Conservation (phyloP, 768 basidiomycete species). For the Lentinula aciculospora region DNA sequence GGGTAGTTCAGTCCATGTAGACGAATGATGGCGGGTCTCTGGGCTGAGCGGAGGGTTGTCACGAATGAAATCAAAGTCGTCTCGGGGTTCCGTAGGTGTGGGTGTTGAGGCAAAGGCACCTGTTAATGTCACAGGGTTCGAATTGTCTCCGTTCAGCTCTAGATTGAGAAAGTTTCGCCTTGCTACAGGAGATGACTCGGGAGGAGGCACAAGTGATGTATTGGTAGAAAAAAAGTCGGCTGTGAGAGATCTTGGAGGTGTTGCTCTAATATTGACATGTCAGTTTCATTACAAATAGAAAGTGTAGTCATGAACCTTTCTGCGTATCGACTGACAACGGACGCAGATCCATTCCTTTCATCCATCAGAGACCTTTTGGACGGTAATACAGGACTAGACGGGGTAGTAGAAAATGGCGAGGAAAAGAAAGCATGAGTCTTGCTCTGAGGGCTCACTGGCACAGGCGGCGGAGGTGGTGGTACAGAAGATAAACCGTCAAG, state of each 20-base stretch:
- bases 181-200: conserved; percentile 14
- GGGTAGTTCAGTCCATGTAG: conserved; percentile 4
- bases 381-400: conserved; percentile 18
- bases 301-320: background rate
- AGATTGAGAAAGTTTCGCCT: conserved; percentile 9
- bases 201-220: conserved; percentile 18
- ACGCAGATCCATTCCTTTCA: background rate
- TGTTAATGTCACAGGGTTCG: conserved; percentile 7
- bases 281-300: background rate
- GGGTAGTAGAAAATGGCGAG: conserved; percentile 34
- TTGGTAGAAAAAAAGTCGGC: conserved; percentile 6
- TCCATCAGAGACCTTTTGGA: background rate
- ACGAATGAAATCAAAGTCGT: conserved; percentile 4
- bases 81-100: conserved; percentile 7
- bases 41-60: background rate
- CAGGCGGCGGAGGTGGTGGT: background rate
- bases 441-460: background rate
- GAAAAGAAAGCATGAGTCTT: conserved; percentile 48
- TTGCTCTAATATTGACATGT: background rate
- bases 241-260: conserved; percentile 6
- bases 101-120: conserved; percentile 13
- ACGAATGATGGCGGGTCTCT: background rate
- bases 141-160: background rate
- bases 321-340: background rate
- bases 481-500: background rate